Evolutionary conservation across 148 eudicot species (phyloP).

Genomic region (Agrostemma githago): DNA sequence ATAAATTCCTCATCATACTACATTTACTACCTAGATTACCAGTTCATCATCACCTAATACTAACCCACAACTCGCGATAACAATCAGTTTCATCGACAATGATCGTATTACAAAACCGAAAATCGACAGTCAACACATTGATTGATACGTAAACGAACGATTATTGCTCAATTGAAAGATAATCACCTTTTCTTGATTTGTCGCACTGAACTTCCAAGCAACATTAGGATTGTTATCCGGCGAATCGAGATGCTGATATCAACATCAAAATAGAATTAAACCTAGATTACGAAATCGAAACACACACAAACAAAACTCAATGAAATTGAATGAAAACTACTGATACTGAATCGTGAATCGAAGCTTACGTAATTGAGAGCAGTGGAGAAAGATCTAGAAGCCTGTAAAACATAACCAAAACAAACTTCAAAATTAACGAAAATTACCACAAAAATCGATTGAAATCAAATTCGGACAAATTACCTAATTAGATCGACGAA

Average conservation of each 20-base stretch:
- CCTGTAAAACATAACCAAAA: slow-evolving; percentile 33
- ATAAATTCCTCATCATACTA: not conserved
- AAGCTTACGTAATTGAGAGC: slow-evolving; percentile 88
- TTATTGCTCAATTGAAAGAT: not conserved
- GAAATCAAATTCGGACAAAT: not conserved
- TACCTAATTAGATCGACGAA: not conserved
- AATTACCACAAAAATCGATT: not conserved
- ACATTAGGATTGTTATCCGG: slow-evolving; percentile 82
- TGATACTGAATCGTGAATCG: slow-evolving; percentile 2
- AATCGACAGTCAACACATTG: not conserved
- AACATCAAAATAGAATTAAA: slow-evolving; percentile 2
- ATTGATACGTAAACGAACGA: not conserved
- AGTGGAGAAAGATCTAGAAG: slow-evolving; percentile 71
- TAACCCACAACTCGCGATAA: not conserved
- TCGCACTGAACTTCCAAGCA: slow-evolving; percentile 67
- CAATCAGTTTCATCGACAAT: not conserved
- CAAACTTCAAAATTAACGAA: no score
- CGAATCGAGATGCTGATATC: slow-evolving; percentile 67
- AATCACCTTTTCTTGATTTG: slow-evolving; percentile 60
- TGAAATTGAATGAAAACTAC: not conserved
- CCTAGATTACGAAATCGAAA: not conserved
- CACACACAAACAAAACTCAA: not conserved
- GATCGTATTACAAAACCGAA: not conserved
- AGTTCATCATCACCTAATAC: not conserved
- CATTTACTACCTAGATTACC: not conserved